Evolutionary conservation across 371 early-diverging fungal species (phyloP).

Genomic region (Phascolomyces articulosus): DNA sequence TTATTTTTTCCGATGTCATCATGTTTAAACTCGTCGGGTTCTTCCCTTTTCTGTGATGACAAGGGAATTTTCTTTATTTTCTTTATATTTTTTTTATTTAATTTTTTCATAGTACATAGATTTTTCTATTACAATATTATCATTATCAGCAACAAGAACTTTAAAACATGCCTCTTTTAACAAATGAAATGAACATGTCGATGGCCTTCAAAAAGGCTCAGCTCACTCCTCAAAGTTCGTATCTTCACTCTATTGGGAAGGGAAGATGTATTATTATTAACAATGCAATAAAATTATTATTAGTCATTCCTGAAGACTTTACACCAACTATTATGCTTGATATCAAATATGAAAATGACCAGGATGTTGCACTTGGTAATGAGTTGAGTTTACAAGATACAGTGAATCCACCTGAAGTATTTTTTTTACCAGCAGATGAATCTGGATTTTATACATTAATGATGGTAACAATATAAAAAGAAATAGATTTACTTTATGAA

Average conservation of each 20-base stretch:
- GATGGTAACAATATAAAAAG: slow-evolving; percentile 34
- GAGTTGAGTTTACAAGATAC: slow-evolving; percentile 39
- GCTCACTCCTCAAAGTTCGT: slow-evolving; percentile 46
- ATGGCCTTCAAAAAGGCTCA: slow-evolving; percentile 48
- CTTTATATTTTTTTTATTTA: too few species aligned
- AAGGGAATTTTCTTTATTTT: too few species aligned
- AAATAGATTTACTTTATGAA: too few species aligned
- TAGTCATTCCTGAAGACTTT: slow-evolving; percentile 39
- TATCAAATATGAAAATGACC: slow-evolving; percentile 40
- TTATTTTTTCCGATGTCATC: too few species aligned
- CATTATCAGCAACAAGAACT: too few species aligned
- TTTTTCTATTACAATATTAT: neutral
- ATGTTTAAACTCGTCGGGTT: too few species aligned
- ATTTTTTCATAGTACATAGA: too few species aligned
- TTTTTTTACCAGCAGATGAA: slow-evolving; percentile 41
- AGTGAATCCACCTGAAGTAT: slow-evolving; percentile 38
- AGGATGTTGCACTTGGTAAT: slow-evolving; percentile 58
- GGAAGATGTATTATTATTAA: too few species aligned
- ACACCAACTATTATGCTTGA: slow-evolving; percentile 37
- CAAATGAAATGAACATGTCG: slow-evolving; percentile 42
- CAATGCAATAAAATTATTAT: neutral
- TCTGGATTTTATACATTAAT: slow-evolving; percentile 58
- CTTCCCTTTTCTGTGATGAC: too few species aligned
- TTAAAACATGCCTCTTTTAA: slow-evolving; percentile 51
- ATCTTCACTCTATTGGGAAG: neutral